Base-by-base conservation (phyloP, 2,329 filamentous ascomycete species). In the Aspergillus sp. region DNA sequence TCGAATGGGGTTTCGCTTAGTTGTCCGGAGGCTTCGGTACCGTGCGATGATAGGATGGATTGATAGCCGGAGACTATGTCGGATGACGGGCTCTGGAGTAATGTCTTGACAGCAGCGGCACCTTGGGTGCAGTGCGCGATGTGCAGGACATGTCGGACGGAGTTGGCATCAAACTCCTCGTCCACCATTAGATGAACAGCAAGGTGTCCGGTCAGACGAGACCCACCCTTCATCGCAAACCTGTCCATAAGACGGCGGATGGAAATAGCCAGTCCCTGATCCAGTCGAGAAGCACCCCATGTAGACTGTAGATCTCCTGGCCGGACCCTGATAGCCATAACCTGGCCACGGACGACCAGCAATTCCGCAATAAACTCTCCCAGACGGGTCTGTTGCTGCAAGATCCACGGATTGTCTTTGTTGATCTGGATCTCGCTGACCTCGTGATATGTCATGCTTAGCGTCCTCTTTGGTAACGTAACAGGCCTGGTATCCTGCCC, bases 301-400 rank as follows among this genome's bases (percentile, higher is more conserved):
- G 85, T 81, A 78, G 86, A 45, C 7, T 85, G 20, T 82, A 69
- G 3, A 84, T 68, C 53, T 81, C 81, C 0, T 74, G 79, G 79
- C 58, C 85, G 88, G 0, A 84, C 80, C 5, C 81, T 78, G 54
- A 90, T 88, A 0, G 78, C 79, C 44, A 77, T 78, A 13, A 90
- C 77, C 30, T 76, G 65, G 1, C 85, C 85, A 0, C 72, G 67
- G n/a, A 89, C 72, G 3, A 90, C 69, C 2, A 90, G 72, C 0
- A 84, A 70, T 55, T 90, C 85, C 2, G 86, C 88, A 64, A 83
- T 86, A 61, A 83, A 89, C 61, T 89, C 85, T 0, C 74, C 72
- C 1, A 80, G 77, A 0, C 76, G 73, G 52, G 86, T 79, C 62
- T 78, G 87, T 60, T 88, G 81, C 60, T 90, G 85, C 20, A 89